Evolutionary conservation across 2,329 filamentous ascomycete genomes (phyloP).

Genomic region (Fonsecaea multimorphosa): DNA sequence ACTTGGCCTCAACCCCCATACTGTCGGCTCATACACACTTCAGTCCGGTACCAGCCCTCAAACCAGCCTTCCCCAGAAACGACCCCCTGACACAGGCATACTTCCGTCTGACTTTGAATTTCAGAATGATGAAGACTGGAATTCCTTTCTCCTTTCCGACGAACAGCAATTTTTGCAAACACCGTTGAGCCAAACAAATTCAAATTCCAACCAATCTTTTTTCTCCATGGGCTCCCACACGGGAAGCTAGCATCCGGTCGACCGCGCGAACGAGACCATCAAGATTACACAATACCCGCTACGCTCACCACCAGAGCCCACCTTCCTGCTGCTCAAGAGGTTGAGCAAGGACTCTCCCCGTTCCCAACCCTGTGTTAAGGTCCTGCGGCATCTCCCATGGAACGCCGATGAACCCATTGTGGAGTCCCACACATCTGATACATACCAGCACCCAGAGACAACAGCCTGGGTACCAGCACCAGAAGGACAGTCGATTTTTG

Average conservation of each 20-base stretch:
- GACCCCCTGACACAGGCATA: background rate
- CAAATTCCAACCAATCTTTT: background rate
- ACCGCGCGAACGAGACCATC: background rate
- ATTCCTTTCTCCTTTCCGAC: no score
- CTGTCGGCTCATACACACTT: background rate
- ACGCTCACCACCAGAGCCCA: background rate
- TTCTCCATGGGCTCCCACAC: background rate
- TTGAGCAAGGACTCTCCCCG: background rate
- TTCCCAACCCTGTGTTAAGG: background rate
- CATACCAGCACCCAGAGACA: background rate
- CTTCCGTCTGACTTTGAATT: background rate
- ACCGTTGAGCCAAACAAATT: background rate
- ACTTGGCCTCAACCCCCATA: background rate
- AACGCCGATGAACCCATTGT: background rate
- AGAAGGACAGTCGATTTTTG: background rate
- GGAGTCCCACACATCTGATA: no score
- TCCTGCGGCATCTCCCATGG: background rate
- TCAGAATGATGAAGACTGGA: background rate
- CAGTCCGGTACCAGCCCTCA: conserved; percentile 5
- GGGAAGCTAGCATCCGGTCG: background rate
- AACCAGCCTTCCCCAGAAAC: background rate
- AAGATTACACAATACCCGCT: background rate
- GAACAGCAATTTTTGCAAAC: background rate
- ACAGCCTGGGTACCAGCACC: background rate
- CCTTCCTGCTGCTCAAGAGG: background rate